These are phyloP conservation scores for Nitzschia sp. DNA, from an alignment of 108 stramenopile species.

Conservation along the genomic window DNA sequence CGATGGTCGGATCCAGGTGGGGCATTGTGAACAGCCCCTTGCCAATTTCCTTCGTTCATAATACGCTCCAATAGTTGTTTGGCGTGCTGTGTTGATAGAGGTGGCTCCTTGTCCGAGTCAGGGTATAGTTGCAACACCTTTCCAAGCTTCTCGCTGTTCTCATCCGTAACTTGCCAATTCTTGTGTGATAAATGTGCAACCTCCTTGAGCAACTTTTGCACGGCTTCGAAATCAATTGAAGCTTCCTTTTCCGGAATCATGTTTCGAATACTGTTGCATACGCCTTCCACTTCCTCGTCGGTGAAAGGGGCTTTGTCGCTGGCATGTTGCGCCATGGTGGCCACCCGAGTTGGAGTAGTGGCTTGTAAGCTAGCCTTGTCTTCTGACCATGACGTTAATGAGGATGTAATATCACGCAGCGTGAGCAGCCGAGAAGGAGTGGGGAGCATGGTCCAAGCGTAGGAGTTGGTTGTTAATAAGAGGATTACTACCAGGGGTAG, in stretches of 20 bases:
- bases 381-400: conserved; percentile 3
- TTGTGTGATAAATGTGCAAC: conserved; percentile 71
- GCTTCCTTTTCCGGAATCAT: conserved; percentile 11
- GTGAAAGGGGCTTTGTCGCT: conserved; percentile 44
- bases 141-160: conserved; percentile 43
- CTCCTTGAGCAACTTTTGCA: conserved; percentile 40
- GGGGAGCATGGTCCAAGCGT: background rate
- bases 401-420: conserved; percentile 16
- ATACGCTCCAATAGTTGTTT: conserved; percentile 56
- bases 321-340: conserved; percentile 37
- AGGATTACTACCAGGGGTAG: too few relatives aligned
- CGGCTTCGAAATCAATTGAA: conserved; percentile 39
- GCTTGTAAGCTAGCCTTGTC: background rate
- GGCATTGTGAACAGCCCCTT: conserved; percentile 48
- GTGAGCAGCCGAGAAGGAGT: conserved; percentile 7
- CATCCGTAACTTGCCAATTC: conserved; percentile 61
- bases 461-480: too few relatives aligned
- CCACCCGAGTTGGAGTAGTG: conserved; percentile 13
- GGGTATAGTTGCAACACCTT: conserved; percentile 4
- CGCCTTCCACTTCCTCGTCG: conserved; percentile 46
- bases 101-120: background rate
- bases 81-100: conserved; percentile 3
- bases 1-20: conserved; percentile 6
- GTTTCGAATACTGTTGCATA: conserved; percentile 32
- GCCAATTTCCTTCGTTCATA: conserved; percentile 80